These are phyloP conservation scores for Xerocomellus amylosporus DNA, from an alignment of 768 basidiomycete species.

Conservation along the genomic window DNA sequence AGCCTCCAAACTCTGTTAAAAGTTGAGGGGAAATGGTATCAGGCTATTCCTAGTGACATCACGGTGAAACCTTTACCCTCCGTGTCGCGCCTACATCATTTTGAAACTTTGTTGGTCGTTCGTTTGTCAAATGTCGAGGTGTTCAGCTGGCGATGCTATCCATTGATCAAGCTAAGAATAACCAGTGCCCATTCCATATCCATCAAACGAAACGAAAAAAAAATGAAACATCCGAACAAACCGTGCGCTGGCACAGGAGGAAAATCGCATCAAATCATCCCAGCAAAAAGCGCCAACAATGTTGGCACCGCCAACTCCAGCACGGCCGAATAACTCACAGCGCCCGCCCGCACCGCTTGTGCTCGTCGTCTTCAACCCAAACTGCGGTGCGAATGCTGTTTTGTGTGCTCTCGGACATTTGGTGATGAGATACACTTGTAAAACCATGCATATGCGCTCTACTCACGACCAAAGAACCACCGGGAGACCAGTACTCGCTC, in stretches of 20 bases:
- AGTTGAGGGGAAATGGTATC: no score
- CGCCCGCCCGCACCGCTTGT: neutral
- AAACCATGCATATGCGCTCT: neutral
- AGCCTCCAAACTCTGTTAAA: neutral
- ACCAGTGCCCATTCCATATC: neutral
- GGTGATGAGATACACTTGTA: neutral
- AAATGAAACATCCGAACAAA: neutral
- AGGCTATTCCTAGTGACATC: no score
- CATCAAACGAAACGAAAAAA: neutral
- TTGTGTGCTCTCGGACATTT: neutral
- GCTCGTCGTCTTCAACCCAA: neutral
- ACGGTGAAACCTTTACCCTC: neutral
- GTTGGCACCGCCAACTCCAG: constrained; percentile 1
- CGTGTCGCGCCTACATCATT: neutral
- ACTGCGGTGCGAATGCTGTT: neutral
- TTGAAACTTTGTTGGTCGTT: neutral
- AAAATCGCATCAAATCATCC: neutral
- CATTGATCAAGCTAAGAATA: neutral
- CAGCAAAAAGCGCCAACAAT: neutral
- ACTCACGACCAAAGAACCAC: neutral
- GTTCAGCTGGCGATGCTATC: neutral
- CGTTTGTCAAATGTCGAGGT: neutral
- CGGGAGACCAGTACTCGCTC: neutral
- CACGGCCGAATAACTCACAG: neutral
- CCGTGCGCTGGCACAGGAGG: neutral